phyloP scores from a whole-genome alignment of 192 early-diverging fungal species.

The Podila epigama region DNA sequence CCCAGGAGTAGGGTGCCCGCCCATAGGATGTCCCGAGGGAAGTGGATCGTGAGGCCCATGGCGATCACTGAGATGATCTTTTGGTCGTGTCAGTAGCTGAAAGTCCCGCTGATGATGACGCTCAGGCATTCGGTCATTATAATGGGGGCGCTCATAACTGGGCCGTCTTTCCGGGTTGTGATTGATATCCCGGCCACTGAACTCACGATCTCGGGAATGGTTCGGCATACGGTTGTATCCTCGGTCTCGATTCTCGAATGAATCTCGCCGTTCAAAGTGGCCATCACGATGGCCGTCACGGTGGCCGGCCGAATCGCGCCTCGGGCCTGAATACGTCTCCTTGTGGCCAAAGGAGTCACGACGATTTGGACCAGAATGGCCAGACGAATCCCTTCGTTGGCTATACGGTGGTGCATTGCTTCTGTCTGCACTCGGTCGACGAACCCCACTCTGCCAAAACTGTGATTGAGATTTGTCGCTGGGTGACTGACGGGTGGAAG shows the following conservation, averaged over 20 bases:
- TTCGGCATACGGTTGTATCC: slow-evolving; percentile 8
- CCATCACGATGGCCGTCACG: slow-evolving; percentile 3
- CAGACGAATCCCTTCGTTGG: slow-evolving; percentile 34
- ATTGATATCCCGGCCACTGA: slow-evolving; percentile 20
- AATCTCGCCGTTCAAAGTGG: background rate
- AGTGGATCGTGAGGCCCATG: slow-evolving; percentile 11
- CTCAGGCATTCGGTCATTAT: slow-evolving; percentile 22
- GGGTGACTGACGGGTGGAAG: slow-evolving; percentile 6
- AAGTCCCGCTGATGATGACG: slow-evolving; percentile 25
- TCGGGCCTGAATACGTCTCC: slow-evolving; percentile 12
- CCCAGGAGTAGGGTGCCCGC: too few relatives aligned
- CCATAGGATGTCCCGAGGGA: too few relatives aligned
- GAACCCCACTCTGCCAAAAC: slow-evolving; percentile 25
- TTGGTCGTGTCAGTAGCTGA: slow-evolving; percentile 32
- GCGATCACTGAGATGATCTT: slow-evolving; percentile 3
- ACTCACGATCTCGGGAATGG: slow-evolving; percentile 28
- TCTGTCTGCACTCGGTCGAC: slow-evolving; percentile 22
- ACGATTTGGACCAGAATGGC: slow-evolving; percentile 13
- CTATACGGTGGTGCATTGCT: background rate
- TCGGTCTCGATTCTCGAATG: background rate
- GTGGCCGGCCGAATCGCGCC: slow-evolving; percentile 15
- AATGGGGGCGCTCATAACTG: slow-evolving; percentile 16
- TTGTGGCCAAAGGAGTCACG: slow-evolving; percentile 26
- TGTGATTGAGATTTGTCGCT: slow-evolving; percentile 12
- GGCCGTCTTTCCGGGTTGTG: slow-evolving; percentile 16